Conservation (phyloP, 495 filamentous ascomycete species). For the Cenococcum geophilum region DNA sequence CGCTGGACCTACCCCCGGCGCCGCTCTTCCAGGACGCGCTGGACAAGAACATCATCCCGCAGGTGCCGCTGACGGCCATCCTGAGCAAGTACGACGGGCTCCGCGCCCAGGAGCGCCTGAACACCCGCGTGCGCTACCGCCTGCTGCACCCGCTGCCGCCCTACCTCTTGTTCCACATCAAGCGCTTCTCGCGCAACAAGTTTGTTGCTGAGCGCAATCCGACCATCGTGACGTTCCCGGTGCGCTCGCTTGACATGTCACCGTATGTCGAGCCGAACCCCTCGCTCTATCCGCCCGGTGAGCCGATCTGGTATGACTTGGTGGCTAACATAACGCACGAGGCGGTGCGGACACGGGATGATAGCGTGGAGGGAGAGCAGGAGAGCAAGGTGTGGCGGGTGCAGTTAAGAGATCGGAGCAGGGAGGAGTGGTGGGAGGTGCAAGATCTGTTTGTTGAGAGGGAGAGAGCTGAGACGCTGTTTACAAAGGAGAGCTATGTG, state of each 20-base stretch:
- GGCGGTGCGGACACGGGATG: conserved; percentile 66
- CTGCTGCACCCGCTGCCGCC: conserved; percentile 89
- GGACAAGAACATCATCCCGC: conserved; percentile 91
- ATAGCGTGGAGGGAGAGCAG: conserved; percentile 72
- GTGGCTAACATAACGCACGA: conserved; percentile 95
- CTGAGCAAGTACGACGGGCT: conserved; percentile 92
- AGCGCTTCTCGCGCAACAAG: conserved; percentile 92
- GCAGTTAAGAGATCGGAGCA: conserved; percentile 52
- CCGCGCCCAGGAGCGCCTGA: conserved; percentile 78
- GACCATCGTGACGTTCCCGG: conserved; percentile 93
- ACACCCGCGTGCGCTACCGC: conserved; percentile 79
- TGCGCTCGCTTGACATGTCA: conserved; percentile 73
- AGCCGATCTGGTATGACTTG: conserved; percentile 92
- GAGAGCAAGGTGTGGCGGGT: conserved; percentile 76
- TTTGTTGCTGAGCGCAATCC: conserved; percentile 94
- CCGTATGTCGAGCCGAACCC: conserved; percentile 81
- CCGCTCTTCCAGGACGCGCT: conserved; percentile 94
- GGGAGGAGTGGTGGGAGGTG: conserved; percentile 81
- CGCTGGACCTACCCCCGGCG: conserved; percentile 83
- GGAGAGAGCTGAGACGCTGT: conserved; percentile 77
- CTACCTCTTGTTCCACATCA: conserved; percentile 90
- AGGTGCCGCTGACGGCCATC: conserved; percentile 82
- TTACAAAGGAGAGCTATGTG: conserved; percentile 86
- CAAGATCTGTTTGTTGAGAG: conserved; percentile 92
- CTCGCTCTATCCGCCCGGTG: conserved; percentile 54